A percentile compares a stretch with the other conserved stretches of the same genome.
phyloP scores from a whole-genome alignment of 805 yeast genomes.

The Kazachstania bromeliacearum region DNA sequence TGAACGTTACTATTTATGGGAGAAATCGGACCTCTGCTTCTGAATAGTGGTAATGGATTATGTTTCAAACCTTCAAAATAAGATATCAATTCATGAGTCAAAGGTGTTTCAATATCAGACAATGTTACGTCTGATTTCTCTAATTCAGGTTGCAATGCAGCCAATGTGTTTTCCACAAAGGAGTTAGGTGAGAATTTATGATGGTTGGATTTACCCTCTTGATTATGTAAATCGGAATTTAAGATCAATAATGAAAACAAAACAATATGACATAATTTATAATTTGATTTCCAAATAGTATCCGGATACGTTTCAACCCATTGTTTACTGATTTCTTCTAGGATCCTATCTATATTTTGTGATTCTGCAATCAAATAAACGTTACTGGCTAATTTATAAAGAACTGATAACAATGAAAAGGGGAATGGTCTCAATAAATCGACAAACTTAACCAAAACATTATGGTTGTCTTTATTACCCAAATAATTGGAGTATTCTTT shows the following conservation, averaged over 20 bases:
- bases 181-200: slow-evolving; percentile 33
- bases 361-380: slow-evolving; percentile 77
- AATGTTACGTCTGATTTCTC: slow-evolving; percentile 3
- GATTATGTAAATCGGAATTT: slow-evolving; percentile 70
- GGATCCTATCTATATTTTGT: slow-evolving; percentile 65
- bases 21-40: slow-evolving; percentile 1
- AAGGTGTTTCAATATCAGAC: slow-evolving; percentile 6
- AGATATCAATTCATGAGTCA: slow-evolving; percentile 13
- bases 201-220: slow-evolving; percentile 27
- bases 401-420: slow-evolving; percentile 44
- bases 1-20: not conserved
- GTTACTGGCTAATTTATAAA: slow-evolving; percentile 52
- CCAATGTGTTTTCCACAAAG: slow-evolving; percentile 42
- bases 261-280: slow-evolving; percentile 57
- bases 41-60: slow-evolving; percentile 19
- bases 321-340: slow-evolving; percentile 56
- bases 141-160: slow-evolving; percentile 33
- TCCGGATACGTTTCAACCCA: slow-evolving; percentile 46
- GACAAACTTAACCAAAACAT: slow-evolving; percentile 32
- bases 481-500: slow-evolving; percentile 36
- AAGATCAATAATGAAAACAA: slow-evolving; percentile 62
- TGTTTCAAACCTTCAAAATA: slow-evolving; percentile 19
- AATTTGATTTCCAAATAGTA: slow-evolving; percentile 36
- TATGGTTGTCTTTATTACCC: slow-evolving; percentile 26
- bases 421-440: slow-evolving; percentile 35